phyloP scores from a whole-genome alignment of 108 stramenopile species.

The Cyclotella choctawhatcheeana region DNA sequence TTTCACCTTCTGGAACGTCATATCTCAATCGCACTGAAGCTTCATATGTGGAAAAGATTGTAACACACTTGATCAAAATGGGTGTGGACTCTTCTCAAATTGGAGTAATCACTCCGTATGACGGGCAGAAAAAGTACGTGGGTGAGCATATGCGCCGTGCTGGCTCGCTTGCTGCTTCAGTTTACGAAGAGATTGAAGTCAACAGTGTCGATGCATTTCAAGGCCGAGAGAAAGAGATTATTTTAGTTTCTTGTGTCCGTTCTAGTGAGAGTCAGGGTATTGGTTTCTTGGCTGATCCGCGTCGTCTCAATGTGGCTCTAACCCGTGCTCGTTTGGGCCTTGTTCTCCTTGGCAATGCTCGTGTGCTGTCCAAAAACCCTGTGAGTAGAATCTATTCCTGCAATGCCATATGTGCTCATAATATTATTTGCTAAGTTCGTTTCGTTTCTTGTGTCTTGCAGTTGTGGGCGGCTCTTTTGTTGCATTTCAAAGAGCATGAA shows the following conservation, averaged over 20 bases:
- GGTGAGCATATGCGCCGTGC: slow-evolving; percentile 91
- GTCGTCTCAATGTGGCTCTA: slow-evolving; percentile 98
- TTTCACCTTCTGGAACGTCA: slow-evolving; percentile 95
- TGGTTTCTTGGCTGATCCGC: slow-evolving; percentile 97
- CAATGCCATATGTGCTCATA: not conserved
- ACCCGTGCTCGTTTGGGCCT: slow-evolving; percentile 96
- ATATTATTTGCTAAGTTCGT: not conserved
- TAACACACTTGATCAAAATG: slow-evolving; percentile 94
- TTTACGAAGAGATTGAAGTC: slow-evolving; percentile 96
- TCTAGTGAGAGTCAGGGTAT: slow-evolving; percentile 98
- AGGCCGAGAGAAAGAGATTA: slow-evolving; percentile 99
- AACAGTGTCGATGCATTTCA: slow-evolving; percentile 99
- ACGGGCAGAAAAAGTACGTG: slow-evolving; percentile 97
- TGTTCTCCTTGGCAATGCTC: slow-evolving; percentile 94
- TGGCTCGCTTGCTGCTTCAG: slow-evolving; percentile 76
- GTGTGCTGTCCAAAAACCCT: slow-evolving; percentile 95
- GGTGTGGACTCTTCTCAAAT: slow-evolving; percentile 93
- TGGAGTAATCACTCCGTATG: slow-evolving; percentile 98
- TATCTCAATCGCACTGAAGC: slow-evolving; percentile 98
- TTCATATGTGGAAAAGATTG: slow-evolving; percentile 94
- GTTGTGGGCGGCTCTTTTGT: slow-evolving; percentile 94
- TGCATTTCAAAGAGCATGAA: slow-evolving; percentile 93
- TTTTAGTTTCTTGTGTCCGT: slow-evolving; percentile 97
- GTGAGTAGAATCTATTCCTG: too few species aligned
- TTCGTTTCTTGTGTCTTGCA: not conserved